Conservation (phyloP, 768 basidiomycete species). For the Grammothele lineata region DNA sequence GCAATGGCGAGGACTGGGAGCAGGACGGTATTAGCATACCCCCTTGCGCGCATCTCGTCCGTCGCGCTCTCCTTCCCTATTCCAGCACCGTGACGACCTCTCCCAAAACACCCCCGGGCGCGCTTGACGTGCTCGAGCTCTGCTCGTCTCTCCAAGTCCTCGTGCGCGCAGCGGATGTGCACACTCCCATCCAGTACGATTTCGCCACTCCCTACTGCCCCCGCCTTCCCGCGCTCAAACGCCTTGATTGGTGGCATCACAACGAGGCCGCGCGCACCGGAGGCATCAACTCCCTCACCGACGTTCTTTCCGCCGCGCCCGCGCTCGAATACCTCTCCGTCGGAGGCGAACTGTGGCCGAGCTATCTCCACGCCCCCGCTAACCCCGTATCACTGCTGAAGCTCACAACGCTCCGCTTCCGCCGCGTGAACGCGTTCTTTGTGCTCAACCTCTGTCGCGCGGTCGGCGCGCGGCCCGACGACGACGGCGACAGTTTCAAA, state of each 20-base stretch:
- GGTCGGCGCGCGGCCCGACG: constrained; percentile 50
- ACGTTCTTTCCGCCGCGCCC: constrained; percentile 49
- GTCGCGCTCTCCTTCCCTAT: constrained; percentile 58
- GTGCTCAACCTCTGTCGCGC: constrained; percentile 46
- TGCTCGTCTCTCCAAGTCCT: constrained; percentile 54
- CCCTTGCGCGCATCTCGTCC: constrained; percentile 36
- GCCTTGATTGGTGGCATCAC: constrained; percentile 69
- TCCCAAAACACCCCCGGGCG: constrained; percentile 25
- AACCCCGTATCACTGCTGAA: constrained; percentile 35
- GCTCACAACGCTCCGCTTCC: constrained; percentile 52
- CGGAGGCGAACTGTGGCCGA: constrained; percentile 38
- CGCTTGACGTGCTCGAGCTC: constrained; percentile 43
- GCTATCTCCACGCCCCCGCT: constrained; percentile 15
- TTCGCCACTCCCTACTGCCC: constrained; percentile 43
- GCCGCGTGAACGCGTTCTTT: constrained; percentile 44
- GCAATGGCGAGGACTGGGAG: constrained; percentile 5
- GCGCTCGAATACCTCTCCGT: constrained; percentile 56
- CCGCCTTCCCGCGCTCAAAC: constrained; percentile 46
- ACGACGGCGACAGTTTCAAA: constrained; percentile 51
- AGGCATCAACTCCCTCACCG: constrained; percentile 57
- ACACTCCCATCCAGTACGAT: constrained; percentile 50
- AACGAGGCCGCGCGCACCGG: constrained; percentile 52
- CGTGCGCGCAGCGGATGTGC: constrained; percentile 50
- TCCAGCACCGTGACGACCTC: constrained; percentile 41
- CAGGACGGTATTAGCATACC: constrained; percentile 13